Evolutionary conservation across 768 basidiomycete genomes (phyloP), one percentile per base, ranked within the genome.

Genomic region (Collybiopsis confluens): DNA sequence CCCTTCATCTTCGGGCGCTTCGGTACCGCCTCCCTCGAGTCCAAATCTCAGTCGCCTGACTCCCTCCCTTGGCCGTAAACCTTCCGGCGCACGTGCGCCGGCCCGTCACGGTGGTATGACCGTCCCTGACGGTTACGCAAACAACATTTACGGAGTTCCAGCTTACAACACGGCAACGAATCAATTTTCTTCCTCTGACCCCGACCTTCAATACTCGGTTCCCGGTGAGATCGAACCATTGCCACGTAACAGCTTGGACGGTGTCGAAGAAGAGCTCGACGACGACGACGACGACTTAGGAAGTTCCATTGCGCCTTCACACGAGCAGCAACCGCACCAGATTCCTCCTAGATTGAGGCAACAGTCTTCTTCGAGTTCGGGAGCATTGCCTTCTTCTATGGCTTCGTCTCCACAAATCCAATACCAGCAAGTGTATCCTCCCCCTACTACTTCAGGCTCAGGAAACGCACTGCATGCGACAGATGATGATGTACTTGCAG

Each of bases 51-150:
- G 21, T 33, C 40, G 10, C 61, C 66, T 68, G 55, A 71, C 76
- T 61, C 69, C 67, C 62, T 73, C 61, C 49, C 64, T 75, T 44
- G 83, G 85, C 69, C 83, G 87, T 69, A 89, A 87, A 62, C 89
- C 89, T 20, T 85, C 87, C 28, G 89, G 89, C 45, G 89, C 89
- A 84, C 89, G 89, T 84, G 89, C 85, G 45, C 50, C 47, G 38
- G 38, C 38, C 38, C 38, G 38, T 9, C 18, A 40, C 18, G 33
- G 36, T 36, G 50, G 26, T 5, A 15, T 50, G 23, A 15, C 48
- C 23, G 48, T 20, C 21, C 26, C 15, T 11, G n/a, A n/a, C 33
- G 45, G 45, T 33, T 23, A n/a, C n/a, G n/a, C n/a, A n/a, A n/a
- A n/a, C n/a, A n/a, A n/a, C n/a, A n/a, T n/a, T n/a, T n/a, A n/a